Percentiles rank a stretch among this genome's conserved stretches.
Evolutionary conservation across 2,329 filamentous ascomycete genomes (phyloP).

Genomic region (Penicillium brasilianum): DNA sequence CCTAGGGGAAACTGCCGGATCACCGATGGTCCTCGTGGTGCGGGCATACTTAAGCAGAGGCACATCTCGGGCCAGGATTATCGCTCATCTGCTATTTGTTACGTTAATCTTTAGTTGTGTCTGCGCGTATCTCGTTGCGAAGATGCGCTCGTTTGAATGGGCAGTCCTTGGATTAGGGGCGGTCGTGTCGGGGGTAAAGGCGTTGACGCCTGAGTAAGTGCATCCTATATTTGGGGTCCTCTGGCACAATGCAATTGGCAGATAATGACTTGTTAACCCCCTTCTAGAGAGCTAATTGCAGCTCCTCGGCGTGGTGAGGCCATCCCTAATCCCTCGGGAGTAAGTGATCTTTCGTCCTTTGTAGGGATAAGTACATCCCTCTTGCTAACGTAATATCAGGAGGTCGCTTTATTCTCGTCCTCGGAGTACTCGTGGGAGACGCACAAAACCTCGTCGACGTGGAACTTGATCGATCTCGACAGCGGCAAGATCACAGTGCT

Average conservation of each 20-base stretch:
- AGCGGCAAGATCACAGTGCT: constrained; percentile 69
- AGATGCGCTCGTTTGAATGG: constrained; percentile 35
- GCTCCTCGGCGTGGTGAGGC: constrained; percentile 45
- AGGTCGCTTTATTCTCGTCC: constrained; percentile 58
- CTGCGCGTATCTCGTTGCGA: constrained; percentile 14
- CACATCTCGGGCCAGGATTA: not conserved
- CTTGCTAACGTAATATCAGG: constrained; percentile 28
- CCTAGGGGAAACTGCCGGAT: constrained; percentile 13
- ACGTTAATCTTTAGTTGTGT: constrained; percentile 10
- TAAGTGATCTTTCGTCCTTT: constrained; percentile 30
- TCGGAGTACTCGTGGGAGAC: constrained; percentile 80
- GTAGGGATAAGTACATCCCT: not conserved
- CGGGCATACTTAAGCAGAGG: not conserved
- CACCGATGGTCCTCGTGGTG: constrained; percentile 5
- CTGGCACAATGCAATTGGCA: too few species aligned
- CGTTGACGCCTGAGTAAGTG: constrained; percentile 39
- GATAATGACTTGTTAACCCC: not conserved
- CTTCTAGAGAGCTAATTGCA: constrained; percentile 41
- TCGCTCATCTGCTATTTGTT: constrained; percentile 3
- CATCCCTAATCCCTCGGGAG: constrained; percentile 47
- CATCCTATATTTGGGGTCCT: not conserved
- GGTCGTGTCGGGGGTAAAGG: constrained; percentile 25
- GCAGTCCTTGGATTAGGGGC: constrained; percentile 31
- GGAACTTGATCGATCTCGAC: constrained; percentile 74
- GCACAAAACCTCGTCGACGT: constrained; percentile 64